These are phyloP conservation scores for Laburnicola sp. DNA, from an alignment of 2,329 filamentous ascomycete genomes.

Conservation along the genomic window DNA sequence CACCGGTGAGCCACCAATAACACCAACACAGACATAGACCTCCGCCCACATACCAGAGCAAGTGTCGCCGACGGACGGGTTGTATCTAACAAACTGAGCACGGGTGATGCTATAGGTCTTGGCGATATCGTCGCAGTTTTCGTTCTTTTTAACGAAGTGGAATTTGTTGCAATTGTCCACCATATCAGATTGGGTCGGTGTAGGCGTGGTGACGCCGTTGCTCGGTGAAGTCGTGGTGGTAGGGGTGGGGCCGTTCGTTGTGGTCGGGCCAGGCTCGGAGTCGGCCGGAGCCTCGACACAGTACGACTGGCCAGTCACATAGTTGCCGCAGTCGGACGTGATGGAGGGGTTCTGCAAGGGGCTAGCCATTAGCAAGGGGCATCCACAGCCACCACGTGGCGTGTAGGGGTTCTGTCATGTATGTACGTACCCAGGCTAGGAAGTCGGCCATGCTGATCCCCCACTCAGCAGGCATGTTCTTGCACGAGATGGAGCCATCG, in stretches of 20 bases:
- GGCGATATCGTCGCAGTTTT: slow-evolving; percentile 13
- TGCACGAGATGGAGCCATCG: neutral
- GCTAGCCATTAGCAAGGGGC: neutral
- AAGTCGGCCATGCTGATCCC: slow-evolving; percentile 1
- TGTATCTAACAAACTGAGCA: slow-evolving; percentile 13
- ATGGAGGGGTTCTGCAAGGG: neutral
- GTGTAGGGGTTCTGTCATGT: neutral
- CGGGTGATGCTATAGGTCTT: slow-evolving; percentile 8
- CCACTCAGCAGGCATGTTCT: neutral
- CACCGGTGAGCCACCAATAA: slow-evolving; percentile 4
- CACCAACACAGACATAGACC: slow-evolving; percentile 9
- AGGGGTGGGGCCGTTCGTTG: neutral
- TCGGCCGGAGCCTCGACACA: neutral
- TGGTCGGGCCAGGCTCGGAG: neutral
- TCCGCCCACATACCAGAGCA: slow-evolving; percentile 10
- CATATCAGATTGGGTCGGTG: slow-evolving; percentile 10
- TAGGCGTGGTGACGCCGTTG: slow-evolving; percentile 8
- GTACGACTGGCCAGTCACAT: neutral
- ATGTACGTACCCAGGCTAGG: slow-evolving; percentile 1
- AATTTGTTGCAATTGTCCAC: slow-evolving; percentile 11
- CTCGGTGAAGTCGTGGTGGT: neutral
- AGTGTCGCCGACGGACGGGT: slow-evolving; percentile 9
- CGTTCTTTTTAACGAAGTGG: slow-evolving; percentile 5
- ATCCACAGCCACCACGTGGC: neutral
- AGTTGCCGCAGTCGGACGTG: slow-evolving; percentile 1